Evolutionary conservation across 129 eudicot genomes (phyloP), one percentile per base, ranked within the genome.

Genomic region (Escallonia herrerae): DNA sequence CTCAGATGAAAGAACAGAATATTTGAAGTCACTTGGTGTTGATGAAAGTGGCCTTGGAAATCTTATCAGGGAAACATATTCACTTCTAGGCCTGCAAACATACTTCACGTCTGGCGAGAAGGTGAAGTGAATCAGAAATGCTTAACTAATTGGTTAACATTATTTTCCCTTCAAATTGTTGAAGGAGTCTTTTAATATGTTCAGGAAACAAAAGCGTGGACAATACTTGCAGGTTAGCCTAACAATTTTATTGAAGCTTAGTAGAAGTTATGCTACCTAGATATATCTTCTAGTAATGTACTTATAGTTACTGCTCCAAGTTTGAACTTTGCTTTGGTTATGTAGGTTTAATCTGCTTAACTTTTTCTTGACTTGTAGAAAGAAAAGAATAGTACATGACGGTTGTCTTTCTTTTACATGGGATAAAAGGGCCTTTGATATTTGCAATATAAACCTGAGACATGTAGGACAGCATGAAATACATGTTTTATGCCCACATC

Each of bases 121-220:
- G 99, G 99, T 93, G 53, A 42, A 58, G 48, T 44, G 44, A 67
- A 45, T 43, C 9, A 43, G 55, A 47, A 48, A 39, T 9, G 9
- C 62, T 62, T 42, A 15, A 53, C 42, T 44, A 51, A 58, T 6
- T 12, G 14, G 63, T 62, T 56, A 62, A 65, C 38, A 54, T 64
- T 68, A 43, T 51, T 41, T 37, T 38, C 44, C 43, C 72, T 52
- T 50, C 60, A 56, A 13, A 5, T 9, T 48, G 22, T 53, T 72
- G 56, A 58, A 12, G 62, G 52, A 4, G 63, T 47, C 22, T 70
- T 62, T 46, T 54, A 2, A 2, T 46, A 12, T 44, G 60, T 74
- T 66, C 78, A 93, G 98, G 98, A 93, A 78, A 79, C 95, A 22
- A 93, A 86, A 72, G 99, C 99, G 58, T 89, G 98, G 99, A 93